Evolutionary conservation across 106 monocot species (phyloP).

Genomic region (Acorus calamus): DNA sequence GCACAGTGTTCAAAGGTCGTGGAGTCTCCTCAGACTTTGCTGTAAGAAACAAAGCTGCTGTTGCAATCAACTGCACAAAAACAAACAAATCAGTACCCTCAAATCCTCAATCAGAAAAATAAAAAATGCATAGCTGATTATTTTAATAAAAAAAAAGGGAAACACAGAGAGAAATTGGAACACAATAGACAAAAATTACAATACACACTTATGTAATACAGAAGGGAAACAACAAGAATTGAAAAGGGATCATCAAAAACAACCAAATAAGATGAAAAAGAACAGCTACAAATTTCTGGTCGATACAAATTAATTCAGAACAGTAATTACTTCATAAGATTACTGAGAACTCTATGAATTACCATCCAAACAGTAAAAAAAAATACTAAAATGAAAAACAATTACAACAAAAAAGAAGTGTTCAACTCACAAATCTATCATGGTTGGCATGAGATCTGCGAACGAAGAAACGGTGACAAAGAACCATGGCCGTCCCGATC

Average conservation of each 20-base stretch:
- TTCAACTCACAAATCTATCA: conserved; percentile 81
- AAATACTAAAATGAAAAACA: too few relatives aligned
- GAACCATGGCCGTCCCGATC: conserved; percentile 66
- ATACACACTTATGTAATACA: neutral
- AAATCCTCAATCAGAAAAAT: too few relatives aligned
- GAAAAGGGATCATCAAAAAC: neutral
- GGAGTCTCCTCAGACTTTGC: conserved; percentile 91
- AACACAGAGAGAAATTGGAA: too few relatives aligned
- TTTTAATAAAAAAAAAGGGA: too few relatives aligned
- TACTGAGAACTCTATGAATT: too few relatives aligned
- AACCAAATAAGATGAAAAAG: neutral
- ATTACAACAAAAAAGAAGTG: too few relatives aligned
- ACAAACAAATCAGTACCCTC: neutral
- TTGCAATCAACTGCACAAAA: conserved; percentile 71
- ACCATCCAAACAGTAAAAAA: too few relatives aligned
- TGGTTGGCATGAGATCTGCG: conserved; percentile 89
- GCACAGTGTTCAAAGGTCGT: conserved; percentile 57
- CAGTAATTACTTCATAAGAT: too few relatives aligned
- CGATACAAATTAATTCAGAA: too few relatives aligned
- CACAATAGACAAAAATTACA: too few relatives aligned
- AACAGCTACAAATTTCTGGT: too few relatives aligned
- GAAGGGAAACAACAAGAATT: neutral
- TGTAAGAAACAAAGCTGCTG: conserved; percentile 78
- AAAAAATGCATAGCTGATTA: too few relatives aligned
- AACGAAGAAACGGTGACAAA: conserved; percentile 85